A percentile compares a stretch with the other conserved stretches of the same genome.
phyloP scores from a whole-genome alignment of 1,284 basidiomycete species.

The Garcileccinum viscosum region DNA sequence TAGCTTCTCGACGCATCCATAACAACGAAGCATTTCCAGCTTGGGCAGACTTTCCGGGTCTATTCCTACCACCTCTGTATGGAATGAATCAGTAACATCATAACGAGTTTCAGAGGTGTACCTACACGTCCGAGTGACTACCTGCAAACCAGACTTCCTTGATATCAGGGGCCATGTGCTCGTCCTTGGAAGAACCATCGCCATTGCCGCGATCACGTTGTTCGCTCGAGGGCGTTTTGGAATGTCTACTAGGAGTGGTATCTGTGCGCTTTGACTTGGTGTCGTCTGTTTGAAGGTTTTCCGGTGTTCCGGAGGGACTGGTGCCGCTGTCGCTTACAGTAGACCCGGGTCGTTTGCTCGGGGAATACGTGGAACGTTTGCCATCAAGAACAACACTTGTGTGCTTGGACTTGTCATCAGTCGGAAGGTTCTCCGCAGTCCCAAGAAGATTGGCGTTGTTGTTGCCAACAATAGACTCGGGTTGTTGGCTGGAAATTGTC shows the following conservation, averaged over 20 bases:
- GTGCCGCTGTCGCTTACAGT: neutral
- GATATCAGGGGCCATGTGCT: neutral
- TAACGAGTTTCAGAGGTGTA: neutral
- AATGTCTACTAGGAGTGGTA: too few species aligned
- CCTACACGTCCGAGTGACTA: neutral
- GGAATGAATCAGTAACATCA: neutral
- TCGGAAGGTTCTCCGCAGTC: neutral
- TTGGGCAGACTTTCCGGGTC: conserved; percentile 1
- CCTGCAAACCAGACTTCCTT: conserved; percentile 3
- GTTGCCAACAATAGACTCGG: neutral
- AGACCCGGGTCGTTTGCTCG: neutral
- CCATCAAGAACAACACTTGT: neutral
- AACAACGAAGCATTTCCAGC: neutral
- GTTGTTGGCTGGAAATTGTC: neutral
- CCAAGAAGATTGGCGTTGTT: neutral
- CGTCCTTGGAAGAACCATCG: neutral
- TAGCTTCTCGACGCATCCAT: conserved; percentile 3
- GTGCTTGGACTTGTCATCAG: neutral
- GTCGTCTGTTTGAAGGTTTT: neutral
- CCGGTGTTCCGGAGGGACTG: neutral
- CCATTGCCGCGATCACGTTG: too few species aligned
- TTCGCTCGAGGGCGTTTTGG: too few species aligned
- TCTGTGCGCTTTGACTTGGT: too few species aligned
- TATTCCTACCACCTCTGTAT: neutral
- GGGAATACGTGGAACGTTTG: neutral